Evolutionary conservation across 1,139 yeast species (phyloP).

Genomic region (Saccharomycopsis hybrid): DNA sequence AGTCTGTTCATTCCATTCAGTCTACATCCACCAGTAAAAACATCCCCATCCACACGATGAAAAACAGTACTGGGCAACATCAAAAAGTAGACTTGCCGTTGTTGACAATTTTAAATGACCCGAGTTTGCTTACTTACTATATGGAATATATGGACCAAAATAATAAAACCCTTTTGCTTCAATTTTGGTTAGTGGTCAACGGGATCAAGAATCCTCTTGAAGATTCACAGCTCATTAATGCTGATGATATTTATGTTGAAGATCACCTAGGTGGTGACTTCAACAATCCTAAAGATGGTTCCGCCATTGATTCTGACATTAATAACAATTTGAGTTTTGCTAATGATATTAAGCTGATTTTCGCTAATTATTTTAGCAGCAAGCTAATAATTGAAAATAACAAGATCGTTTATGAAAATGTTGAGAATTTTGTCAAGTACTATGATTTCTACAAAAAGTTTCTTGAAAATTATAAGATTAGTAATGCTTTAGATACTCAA

Average conservation of each 20-base stretch:
- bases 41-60: too few species aligned
- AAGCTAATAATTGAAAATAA: constrained; percentile 28
- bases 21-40: neutral
- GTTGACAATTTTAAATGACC: constrained; percentile 38
- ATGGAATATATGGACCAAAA: constrained; percentile 50
- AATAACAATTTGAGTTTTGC: constrained; percentile 19
- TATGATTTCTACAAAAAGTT: constrained; percentile 19
- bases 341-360: constrained; percentile 45
- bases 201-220: constrained; percentile 68
- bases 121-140: constrained; percentile 45
- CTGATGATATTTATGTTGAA: constrained; percentile 22
- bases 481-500: constrained; percentile 1
- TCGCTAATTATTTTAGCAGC: constrained; percentile 34
- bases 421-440: constrained; percentile 30
- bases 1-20: constrained; percentile 1
- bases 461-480: constrained; percentile 15
- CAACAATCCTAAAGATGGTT: too few species aligned
- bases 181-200: constrained; percentile 65
- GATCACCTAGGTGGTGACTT: too few species aligned
- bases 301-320: constrained; percentile 21
- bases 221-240: constrained; percentile 29
- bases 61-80: neutral
- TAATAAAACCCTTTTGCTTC: constrained; percentile 39
- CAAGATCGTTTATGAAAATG: constrained; percentile 27
- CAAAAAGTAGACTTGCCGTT: constrained; percentile 26